Evolutionary conservation across 768 basidiomycete species (phyloP).

Genomic region (Cantharellus cinnabarinus): DNA sequence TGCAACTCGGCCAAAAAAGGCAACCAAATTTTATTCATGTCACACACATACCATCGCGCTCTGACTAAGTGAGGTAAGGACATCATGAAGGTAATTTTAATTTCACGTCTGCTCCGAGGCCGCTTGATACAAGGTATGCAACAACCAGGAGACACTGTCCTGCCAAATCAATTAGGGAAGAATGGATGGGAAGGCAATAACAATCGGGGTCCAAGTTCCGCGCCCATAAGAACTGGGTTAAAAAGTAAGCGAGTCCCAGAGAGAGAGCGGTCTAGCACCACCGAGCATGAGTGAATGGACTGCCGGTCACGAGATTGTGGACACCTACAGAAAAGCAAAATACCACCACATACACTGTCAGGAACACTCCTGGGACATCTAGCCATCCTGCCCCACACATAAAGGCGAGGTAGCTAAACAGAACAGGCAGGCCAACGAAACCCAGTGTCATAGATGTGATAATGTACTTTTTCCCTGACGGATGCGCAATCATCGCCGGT

Average conservation of each 20-base stretch:
- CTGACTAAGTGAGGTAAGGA: neutral
- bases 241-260: conserved; percentile 36
- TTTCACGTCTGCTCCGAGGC: conserved; percentile 19
- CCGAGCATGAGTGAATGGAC: neutral
- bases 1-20: no score
- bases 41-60: no score
- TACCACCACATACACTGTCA: conserved; percentile 41
- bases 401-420: conserved; percentile 48
- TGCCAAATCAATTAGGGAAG: conserved; percentile 67
- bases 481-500: conserved; percentile 4
- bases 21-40: no score
- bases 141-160: conserved; percentile 63
- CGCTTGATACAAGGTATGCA: conserved; percentile 48
- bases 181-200: conserved; percentile 85
- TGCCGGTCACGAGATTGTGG: neutral
- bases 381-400: conserved; percentile 61
- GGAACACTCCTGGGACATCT: conserved; percentile 43
- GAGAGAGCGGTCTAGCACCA: conserved; percentile 42
- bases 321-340: conserved; percentile 58
- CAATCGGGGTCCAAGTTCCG: conserved; percentile 68
- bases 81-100: neutral
- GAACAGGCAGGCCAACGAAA: conserved; percentile 58
- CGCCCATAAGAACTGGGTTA: conserved; percentile 66
- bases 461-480: neutral
- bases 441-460: conserved; percentile 41